A percentile compares a stretch with the other conserved stretches of the same genome.
phyloP scores from a whole-genome alignment of 1,139 yeast species.

The Lodderomyces theae region DNA sequence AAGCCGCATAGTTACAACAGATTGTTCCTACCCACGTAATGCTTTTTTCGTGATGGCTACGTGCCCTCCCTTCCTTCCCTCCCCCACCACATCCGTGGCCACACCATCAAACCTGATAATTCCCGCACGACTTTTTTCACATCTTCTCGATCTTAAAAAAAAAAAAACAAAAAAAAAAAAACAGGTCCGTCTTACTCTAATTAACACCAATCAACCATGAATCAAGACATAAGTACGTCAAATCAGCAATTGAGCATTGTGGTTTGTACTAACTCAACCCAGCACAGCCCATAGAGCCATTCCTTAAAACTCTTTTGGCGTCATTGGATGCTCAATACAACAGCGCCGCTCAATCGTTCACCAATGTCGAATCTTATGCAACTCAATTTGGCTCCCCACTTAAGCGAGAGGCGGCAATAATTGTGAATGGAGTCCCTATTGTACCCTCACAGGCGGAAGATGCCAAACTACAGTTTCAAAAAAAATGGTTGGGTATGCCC shows the following conservation, averaged over 20 bases:
- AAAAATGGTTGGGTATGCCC: conserved; percentile 64
- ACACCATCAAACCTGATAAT: too few relatives aligned
- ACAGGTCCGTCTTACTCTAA: too few relatives aligned
- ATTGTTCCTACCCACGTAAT: too few relatives aligned
- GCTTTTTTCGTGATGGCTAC: too few relatives aligned
- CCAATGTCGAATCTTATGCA: conserved; percentile 49
- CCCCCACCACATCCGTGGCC: too few relatives aligned
- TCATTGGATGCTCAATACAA: conserved; percentile 38
- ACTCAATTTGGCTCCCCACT: conserved; percentile 49
- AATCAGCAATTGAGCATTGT: conserved; percentile 6
- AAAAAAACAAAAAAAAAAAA: too few relatives aligned
- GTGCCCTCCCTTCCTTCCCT: too few relatives aligned
- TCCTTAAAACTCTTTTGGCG: conserved; percentile 36
- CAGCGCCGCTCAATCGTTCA: conserved; percentile 24
- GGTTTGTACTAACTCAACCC: conserved; percentile 9
- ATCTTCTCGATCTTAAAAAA: background rate
- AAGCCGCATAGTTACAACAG: too few relatives aligned
- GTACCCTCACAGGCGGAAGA: conserved; percentile 38
- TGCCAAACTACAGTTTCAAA: conserved; percentile 57
- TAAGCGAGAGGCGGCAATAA: conserved; percentile 47
- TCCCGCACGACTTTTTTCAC: too few relatives aligned
- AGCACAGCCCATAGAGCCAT: conserved; percentile 49
- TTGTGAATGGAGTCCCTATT: conserved; percentile 66
- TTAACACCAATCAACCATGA: conserved; percentile 11
- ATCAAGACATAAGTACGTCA: conserved; percentile 27